phyloP scores from a whole-genome alignment of 805 yeast species.

The Kodamaea fukazawae region DNA sequence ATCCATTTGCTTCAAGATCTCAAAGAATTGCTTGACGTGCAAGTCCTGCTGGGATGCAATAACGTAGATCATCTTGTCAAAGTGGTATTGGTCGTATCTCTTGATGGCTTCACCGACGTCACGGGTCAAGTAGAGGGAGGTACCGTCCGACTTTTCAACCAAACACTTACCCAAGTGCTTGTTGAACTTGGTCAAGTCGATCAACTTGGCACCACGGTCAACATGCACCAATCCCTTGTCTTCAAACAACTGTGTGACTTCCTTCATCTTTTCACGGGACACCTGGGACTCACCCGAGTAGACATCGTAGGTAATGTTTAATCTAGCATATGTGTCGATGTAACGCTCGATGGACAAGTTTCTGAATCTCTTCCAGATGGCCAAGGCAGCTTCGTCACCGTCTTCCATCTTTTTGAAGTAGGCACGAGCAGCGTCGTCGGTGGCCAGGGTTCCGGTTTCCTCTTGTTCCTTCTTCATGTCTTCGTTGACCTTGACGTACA shows the following conservation, averaged over 20 bases:
- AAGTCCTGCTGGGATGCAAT: constrained; percentile 96
- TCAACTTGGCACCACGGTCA: constrained; percentile 87
- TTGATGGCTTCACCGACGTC: constrained; percentile 95
- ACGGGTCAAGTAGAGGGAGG: constrained; percentile 89
- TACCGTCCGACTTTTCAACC: constrained; percentile 92
- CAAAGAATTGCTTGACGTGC: constrained; percentile 91
- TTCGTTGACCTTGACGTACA: constrained; percentile 82
- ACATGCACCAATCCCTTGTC: constrained; percentile 72
- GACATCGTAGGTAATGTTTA: constrained; percentile 82
- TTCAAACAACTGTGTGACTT: constrained; percentile 59
- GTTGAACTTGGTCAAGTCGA: constrained; percentile 80
- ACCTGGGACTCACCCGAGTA: constrained; percentile 98
- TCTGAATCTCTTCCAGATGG: constrained; percentile 84
- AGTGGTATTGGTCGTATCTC: constrained; percentile 78
- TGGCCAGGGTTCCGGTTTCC: constrained; percentile 34
- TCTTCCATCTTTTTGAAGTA: constrained; percentile 91
- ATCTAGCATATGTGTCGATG: constrained; percentile 82
- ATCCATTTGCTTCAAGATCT: constrained; percentile 87
- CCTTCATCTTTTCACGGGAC: constrained; percentile 63
- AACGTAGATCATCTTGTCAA: constrained; percentile 95
- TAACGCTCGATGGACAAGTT: constrained; percentile 86
- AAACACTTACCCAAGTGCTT: constrained; percentile 92
- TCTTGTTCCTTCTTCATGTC: constrained; percentile 68
- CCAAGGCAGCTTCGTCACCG: constrained; percentile 78
- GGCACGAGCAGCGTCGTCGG: constrained; percentile 81